Evolutionary conservation across 2,329 filamentous ascomycete species (phyloP), one percentile per base, ranked within the genome.

Genomic region (Arthrobotrys conoides): DNA sequence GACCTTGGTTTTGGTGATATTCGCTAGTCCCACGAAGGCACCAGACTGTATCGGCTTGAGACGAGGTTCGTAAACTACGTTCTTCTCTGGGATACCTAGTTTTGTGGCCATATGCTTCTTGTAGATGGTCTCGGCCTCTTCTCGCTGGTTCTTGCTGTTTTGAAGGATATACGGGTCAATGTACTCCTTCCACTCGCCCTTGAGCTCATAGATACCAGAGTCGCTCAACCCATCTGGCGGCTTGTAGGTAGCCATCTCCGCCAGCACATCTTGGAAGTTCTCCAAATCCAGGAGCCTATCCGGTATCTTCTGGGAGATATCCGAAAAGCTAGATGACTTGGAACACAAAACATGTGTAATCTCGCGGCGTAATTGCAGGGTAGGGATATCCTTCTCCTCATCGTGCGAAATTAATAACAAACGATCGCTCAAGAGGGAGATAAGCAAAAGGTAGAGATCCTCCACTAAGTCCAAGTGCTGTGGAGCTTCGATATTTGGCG

Each of bases 91-190:
- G 83, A 94, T 94, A 18, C 94, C 94, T 0, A 91, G 93, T 85
- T 92, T 94, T 85, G 94, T 94, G 10, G 94, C 93, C 87, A 96
- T 90, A 87, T 93, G 92, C 82, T 92, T 91, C 82, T 92, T 93
- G 86, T 96, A 97, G 2, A 94, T 92, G 81, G 89, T 91, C 84
- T 99, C 96, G 0, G 95, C 93, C 84, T 99, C 96, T 83, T 99
- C 96, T 64, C 96, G 90, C 84, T 98, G 95, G 82, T 99, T 99
- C 83, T 97, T 97, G 82, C 91, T 96, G 84, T 97, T 99, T 83
- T 98, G 94, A 5, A 94, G 92, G 82, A 94, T 96, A 84, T 97
- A 99, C 0, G 96, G 96, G 83, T 99, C 96, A 64, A 99, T 90
- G 57, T 96, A 89, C 81, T 95, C 92, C 46, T 97, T 88, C 82